These are phyloP conservation scores for Puccinellia tenuiflora DNA, from an alignment of 176 grass and related monocot genomes.

Conservation along the genomic window DNA sequence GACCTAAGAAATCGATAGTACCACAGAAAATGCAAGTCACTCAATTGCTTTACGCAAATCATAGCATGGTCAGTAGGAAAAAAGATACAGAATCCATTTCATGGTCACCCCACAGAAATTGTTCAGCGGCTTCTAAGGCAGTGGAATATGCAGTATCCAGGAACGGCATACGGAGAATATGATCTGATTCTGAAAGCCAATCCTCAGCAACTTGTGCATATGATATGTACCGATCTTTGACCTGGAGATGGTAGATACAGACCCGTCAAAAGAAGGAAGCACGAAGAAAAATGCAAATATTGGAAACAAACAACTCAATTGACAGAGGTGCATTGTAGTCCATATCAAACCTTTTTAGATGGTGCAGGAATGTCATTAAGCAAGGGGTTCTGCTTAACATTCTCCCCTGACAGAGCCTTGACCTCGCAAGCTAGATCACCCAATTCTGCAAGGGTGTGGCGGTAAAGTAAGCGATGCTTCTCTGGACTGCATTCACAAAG, in stretches of 20 bases:
- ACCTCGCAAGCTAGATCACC: constrained; percentile 50
- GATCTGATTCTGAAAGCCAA: constrained; percentile 62
- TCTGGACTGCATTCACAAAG: constrained; percentile 81
- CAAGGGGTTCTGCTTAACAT: constrained; percentile 16
- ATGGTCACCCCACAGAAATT: constrained; percentile 92
- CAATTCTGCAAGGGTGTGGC: constrained; percentile 86
- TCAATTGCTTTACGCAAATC: neutral
- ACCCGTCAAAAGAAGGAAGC: neutral
- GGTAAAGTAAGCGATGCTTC: constrained; percentile 79
- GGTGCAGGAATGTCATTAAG: constrained; percentile 22
- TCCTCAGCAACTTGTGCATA: constrained; percentile 73
- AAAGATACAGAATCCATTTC: constrained; percentile 78
- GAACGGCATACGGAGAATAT: constrained; percentile 72
- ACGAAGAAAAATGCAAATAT: constrained; percentile 7
- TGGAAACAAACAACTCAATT: neutral
- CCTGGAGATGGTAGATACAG: constrained; percentile 42
- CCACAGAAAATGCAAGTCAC: constrained; percentile 21
- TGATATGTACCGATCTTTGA: constrained; percentile 46
- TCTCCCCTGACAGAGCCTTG: constrained; percentile 13
- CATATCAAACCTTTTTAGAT: constrained; percentile 47
- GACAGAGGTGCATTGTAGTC: neutral
- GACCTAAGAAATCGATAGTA: constrained; percentile 47
- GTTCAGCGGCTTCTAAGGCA: constrained; percentile 66
- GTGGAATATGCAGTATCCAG: constrained; percentile 44
- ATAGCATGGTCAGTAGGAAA: constrained; percentile 23